phyloP scores from a whole-genome alignment of 768 basidiomycete species.

The Lactarius tabidus region DNA sequence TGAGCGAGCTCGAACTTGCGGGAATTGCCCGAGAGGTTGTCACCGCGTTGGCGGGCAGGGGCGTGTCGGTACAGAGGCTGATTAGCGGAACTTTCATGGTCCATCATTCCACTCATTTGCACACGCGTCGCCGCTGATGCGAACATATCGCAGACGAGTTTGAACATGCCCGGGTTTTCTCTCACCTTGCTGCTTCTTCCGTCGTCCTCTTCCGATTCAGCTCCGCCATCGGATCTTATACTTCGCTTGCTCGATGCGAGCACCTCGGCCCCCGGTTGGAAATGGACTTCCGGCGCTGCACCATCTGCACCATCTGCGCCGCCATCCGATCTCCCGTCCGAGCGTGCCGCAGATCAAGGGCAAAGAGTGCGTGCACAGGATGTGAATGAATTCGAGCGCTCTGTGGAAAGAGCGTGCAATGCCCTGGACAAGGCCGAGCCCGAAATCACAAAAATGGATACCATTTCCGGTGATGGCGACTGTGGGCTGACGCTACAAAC shows the following conservation, averaged over 20 bases:
- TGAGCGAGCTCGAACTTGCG: conserved; percentile 77
- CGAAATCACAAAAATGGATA: conserved; percentile 89
- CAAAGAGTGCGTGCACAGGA: conserved; percentile 39
- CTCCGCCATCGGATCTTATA: conserved; percentile 41
- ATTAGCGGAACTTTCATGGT: conserved; percentile 88
- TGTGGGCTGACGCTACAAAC: conserved; percentile 65
- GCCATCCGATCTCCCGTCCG: conserved; percentile 14
- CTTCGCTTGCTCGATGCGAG: conserved; percentile 68
- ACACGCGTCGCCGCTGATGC: neutral
- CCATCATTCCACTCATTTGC: conserved; percentile 21
- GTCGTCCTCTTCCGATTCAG: conserved; percentile 35
- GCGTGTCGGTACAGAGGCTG: conserved; percentile 57
- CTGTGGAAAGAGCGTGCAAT: conserved; percentile 56
- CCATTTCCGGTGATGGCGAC: conserved; percentile 88
- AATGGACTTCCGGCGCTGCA: conserved; percentile 55
- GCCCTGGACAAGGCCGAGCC: conserved; percentile 75
- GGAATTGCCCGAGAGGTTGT: conserved; percentile 63
- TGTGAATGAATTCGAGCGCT: conserved; percentile 46
- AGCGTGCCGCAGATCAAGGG: conserved; percentile 8
- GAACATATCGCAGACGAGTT: conserved; percentile 56
- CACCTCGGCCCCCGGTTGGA: conserved; percentile 78
- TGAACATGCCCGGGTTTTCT: conserved; percentile 93
- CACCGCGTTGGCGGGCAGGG: conserved; percentile 49
- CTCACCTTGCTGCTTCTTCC: conserved; percentile 79
- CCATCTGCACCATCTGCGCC: conserved; percentile 32